Conservation (phyloP, 1,284 basidiomycete species). For the Cryptococcus sp. region DNA sequence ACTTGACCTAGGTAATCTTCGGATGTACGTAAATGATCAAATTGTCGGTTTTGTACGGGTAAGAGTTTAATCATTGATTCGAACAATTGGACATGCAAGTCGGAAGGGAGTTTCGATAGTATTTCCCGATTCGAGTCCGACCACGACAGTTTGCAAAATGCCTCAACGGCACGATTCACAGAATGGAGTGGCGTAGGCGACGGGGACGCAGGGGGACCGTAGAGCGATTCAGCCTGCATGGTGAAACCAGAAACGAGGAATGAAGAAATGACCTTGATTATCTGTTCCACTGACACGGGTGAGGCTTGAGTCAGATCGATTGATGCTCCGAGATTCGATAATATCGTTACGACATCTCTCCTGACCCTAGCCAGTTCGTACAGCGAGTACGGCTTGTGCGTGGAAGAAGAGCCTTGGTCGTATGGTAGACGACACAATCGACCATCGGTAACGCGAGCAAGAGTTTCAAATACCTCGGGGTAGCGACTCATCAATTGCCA, state of each 20-base stretch:
- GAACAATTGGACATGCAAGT: constrained; percentile 62
- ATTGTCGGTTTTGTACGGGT: constrained; percentile 72
- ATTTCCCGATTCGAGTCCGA: constrained; percentile 75
- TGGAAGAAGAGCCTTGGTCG: constrained; percentile 46
- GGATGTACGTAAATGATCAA: constrained; percentile 56
- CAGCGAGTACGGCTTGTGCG: constrained; percentile 56
- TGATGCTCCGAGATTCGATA: constrained; percentile 62
- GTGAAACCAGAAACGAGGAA: constrained; percentile 56
- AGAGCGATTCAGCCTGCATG: constrained; percentile 55
- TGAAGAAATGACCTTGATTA: constrained; percentile 68
- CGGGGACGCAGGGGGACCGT: constrained; percentile 24
- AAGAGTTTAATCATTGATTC: constrained; percentile 71
- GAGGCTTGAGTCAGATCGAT: constrained; percentile 50
- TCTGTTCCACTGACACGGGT: constrained; percentile 52
- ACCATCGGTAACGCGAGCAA: constrained; percentile 62
- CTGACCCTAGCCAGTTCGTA: constrained; percentile 68
- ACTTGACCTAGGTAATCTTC: constrained; percentile 69
- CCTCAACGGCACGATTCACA: constrained; percentile 63
- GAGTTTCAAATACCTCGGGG: constrained; percentile 60
- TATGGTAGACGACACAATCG: constrained; percentile 49
- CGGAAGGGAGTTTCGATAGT: constrained; percentile 60
- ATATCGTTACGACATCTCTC: constrained; percentile 69
- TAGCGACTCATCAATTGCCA: constrained; percentile 62
- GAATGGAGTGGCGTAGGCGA: constrained; percentile 27
- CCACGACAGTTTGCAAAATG: constrained; percentile 70